phyloP scores from a whole-genome alignment of 176 grass and related monocot genomes.

The Raddia guianensis region DNA sequence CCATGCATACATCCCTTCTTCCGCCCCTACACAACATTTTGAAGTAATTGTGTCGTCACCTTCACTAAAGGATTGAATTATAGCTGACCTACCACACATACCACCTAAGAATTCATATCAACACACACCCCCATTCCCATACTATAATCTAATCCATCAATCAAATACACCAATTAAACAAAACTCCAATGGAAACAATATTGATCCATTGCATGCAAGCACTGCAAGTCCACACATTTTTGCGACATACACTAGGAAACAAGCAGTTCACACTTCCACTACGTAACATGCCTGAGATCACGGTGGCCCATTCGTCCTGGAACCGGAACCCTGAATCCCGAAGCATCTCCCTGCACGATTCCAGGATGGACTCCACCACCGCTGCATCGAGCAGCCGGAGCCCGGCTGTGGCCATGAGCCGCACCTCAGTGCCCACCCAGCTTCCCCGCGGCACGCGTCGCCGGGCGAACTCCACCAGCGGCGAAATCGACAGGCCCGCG shows the following conservation, averaged over 20 bases:
- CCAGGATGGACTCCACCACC: constrained; percentile 50
- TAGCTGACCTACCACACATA: not conserved
- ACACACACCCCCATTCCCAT: not conserved
- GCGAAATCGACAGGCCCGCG: constrained; percentile 64
- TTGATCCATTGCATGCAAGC: not conserved
- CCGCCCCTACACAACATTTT: constrained; percentile 60
- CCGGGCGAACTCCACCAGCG: constrained; percentile 71
- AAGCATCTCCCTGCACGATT: constrained; percentile 80
- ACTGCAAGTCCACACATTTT: not conserved
- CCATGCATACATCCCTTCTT: constrained; percentile 93
- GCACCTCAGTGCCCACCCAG: constrained; percentile 62
- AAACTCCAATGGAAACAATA: not conserved
- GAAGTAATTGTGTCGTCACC: constrained; percentile 25
- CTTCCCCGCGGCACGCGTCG: constrained; percentile 50
- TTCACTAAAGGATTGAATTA: not conserved
- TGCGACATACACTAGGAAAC: not conserved
- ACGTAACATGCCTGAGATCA: constrained; percentile 75
- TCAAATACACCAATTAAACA: constrained; percentile 24
- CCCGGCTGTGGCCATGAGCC: constrained; percentile 87
- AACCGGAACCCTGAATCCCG: constrained; percentile 63
- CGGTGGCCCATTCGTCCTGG: constrained; percentile 71
- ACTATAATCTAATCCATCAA: constrained; percentile 1
- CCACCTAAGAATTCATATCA: not conserved
- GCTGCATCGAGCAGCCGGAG: constrained; percentile 62
- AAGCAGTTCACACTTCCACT: not conserved